These are phyloP conservation scores for Teunomyces tritomae DNA, from an alignment of 805 yeast species.

Conservation along the genomic window DNA sequence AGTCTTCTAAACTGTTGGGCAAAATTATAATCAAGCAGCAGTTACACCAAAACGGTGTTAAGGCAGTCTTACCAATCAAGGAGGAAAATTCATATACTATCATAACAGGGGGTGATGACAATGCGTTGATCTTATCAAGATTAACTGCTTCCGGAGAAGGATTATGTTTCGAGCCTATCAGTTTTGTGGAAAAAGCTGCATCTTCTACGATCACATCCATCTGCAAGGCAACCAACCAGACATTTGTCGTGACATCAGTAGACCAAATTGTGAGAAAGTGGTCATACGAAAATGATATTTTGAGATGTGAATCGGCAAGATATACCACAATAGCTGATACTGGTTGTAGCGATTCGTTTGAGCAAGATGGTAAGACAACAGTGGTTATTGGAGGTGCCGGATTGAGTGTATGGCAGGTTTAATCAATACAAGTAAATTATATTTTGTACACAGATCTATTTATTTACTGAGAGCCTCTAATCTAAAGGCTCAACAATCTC, in stretches of 20 bases:
- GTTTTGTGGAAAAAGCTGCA: conserved; percentile 60
- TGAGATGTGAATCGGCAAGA: conserved; percentile 32
- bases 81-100: conserved; percentile 25
- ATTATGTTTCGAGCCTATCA: conserved; percentile 21
- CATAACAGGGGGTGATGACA: conserved; percentile 92
- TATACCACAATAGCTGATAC: conserved; percentile 91
- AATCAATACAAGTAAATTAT: neutral
- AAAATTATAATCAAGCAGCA: conserved; percentile 40
- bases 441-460: neutral
- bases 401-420: conserved; percentile 48
- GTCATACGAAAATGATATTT: conserved; percentile 34
- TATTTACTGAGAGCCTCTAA: neutral
- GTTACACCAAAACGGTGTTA: conserved; percentile 85
- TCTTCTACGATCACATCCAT: conserved; percentile 83
- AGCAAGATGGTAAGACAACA: conserved; percentile 24
- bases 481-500: conserved; percentile 68
- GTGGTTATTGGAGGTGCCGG: conserved; percentile 81
- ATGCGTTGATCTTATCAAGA: conserved; percentile 47
- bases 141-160: conserved; percentile 9
- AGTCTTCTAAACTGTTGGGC: conserved; percentile 14
- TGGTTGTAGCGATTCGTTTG: conserved; percentile 57
- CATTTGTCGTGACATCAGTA: conserved; percentile 65
- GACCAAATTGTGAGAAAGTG: conserved; percentile 78
- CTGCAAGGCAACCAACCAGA: conserved; percentile 23
- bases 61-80: conserved; percentile 45